These are phyloP conservation scores for Salvia rosmarinus DNA, from an alignment of 257 asterid genomes.

Conservation along the genomic window DNA sequence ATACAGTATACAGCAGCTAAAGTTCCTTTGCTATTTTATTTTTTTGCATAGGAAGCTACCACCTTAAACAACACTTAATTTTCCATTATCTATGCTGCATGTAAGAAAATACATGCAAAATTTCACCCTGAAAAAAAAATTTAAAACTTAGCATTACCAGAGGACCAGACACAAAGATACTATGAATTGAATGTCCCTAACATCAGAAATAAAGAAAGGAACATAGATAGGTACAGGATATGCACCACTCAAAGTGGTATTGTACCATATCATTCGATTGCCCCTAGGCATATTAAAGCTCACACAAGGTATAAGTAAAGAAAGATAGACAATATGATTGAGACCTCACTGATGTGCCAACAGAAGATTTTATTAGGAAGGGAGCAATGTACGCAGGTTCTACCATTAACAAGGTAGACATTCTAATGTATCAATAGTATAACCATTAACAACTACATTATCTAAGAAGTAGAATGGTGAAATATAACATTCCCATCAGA, in stretches of 20 bases:
- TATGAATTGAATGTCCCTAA: neutral
- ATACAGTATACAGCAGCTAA: neutral
- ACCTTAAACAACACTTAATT: slow-evolving; percentile 6
- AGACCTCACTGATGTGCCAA: neutral
- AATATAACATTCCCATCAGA: slow-evolving; percentile 26
- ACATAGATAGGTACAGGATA: neutral
- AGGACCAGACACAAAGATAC: slow-evolving; percentile 26
- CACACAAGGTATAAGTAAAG: neutral
- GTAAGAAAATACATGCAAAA: neutral
- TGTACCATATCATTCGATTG: neutral
- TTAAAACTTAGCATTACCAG: neutral
- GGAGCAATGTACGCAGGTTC: neutral
- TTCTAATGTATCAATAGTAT: slow-evolving; percentile 2
- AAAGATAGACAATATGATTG: neutral
- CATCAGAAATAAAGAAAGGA: slow-evolving; percentile 13
- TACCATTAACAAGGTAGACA: slow-evolving; percentile 8
- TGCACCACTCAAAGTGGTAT: neutral
- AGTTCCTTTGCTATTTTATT: neutral
- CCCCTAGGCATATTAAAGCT: slow-evolving; percentile 1
- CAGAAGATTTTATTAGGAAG: neutral
- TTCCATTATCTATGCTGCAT: slow-evolving; percentile 8
- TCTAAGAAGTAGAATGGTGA: slow-evolving; percentile 3
- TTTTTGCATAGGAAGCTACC: slow-evolving; percentile 20
- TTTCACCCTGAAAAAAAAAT: neutral
- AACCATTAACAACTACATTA: neutral